Base-by-base conservation (phyloP, 202 grass and related monocot species). In the Digitaria exilis region DNA sequence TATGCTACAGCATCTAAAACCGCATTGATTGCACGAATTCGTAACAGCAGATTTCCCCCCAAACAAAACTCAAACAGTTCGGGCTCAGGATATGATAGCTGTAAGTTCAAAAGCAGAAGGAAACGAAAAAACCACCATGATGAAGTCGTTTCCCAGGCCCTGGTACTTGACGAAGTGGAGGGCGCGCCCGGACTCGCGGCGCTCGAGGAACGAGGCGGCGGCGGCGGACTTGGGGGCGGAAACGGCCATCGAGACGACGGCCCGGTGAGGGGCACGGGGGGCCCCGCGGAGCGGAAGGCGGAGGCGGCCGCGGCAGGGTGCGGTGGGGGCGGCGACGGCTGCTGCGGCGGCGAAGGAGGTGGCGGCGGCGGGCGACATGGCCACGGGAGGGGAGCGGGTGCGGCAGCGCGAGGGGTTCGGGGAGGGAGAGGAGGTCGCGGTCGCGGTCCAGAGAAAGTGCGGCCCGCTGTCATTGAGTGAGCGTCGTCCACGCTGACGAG, bases 111-210 rank as follows among this genome's bases (percentile, higher is more conserved):
- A 39, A 25, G 13, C 21, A 2, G 43, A n/a, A n/a, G n/a, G n/a
- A 22, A 42, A 22, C 0, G 0, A 28, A 57, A 41, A 25, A 0
- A 15, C 30, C 78, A 95, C 95, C 95, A 99, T 92, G 78, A 99
- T 96, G 87, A 99, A 96, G 77, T 99, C 96, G 81, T 99, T 99
- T 14, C 96, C 96, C 17, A 99, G 93, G 35, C 96, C 96, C 16
- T 99, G 96, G 85, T 99, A 99, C 88, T 99, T 96, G 66, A 94
- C 91, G 80, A 99, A 99, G 71, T 92, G 89, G 45, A 99, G 89
- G 39, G 90, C 60, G 59, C 61, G 76, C 63, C 39, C 71, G 9
- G 91, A 92, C 43, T 88, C 93, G 34, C 87, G 89, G 52, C 89
- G 89, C 66, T 96, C 93, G 39, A 99, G 87, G 77, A 94, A 96